Evolutionary conservation across 1,284 basidiomycete species (phyloP).

Genomic region (Testicularia cyperi): DNA sequence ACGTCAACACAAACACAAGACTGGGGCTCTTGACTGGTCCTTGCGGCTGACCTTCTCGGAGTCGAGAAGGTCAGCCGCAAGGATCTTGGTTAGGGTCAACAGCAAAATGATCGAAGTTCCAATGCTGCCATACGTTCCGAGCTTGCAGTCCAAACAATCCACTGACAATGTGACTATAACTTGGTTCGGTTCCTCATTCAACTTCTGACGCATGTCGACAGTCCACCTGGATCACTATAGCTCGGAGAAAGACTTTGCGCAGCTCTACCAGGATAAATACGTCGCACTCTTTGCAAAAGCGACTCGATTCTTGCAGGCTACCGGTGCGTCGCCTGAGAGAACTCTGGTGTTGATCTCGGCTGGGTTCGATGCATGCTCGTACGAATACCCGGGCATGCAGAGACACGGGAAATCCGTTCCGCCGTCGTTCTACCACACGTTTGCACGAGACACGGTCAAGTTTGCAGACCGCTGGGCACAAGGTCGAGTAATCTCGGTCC

Average conservation of each 20-base stretch:
- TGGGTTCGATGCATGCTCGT: conserved; percentile 91
- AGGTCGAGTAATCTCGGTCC: conserved; percentile 78
- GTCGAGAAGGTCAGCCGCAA: too few species aligned
- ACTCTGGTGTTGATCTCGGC: conserved; percentile 68
- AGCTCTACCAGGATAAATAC: conserved; percentile 74
- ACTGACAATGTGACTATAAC: too few species aligned
- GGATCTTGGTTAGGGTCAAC: too few species aligned
- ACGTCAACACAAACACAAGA: too few species aligned
- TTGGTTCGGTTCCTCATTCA: too few species aligned
- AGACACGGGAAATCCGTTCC: conserved; percentile 89
- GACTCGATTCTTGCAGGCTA: conserved; percentile 71
- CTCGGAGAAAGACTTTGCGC: conserved; percentile 76
- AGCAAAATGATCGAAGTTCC: too few species aligned
- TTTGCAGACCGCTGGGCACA: conserved; percentile 71
- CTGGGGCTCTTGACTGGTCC: too few species aligned
- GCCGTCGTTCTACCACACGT: conserved; percentile 79
- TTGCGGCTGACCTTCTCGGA: too few species aligned
- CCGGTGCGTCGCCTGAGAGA: conserved; percentile 70
- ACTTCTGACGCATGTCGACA: too few species aligned
- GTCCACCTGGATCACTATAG: conserved; percentile 80
- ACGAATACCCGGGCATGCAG: conserved; percentile 89
- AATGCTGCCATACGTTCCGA: too few species aligned
- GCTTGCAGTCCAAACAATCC: too few species aligned
- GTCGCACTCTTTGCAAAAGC: conserved; percentile 73
- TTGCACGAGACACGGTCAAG: conserved; percentile 72